These are phyloP conservation scores for Aspergillus intermedius DNA, from an alignment of 2,329 filamentous ascomycete species.

Conservation along the genomic window DNA sequence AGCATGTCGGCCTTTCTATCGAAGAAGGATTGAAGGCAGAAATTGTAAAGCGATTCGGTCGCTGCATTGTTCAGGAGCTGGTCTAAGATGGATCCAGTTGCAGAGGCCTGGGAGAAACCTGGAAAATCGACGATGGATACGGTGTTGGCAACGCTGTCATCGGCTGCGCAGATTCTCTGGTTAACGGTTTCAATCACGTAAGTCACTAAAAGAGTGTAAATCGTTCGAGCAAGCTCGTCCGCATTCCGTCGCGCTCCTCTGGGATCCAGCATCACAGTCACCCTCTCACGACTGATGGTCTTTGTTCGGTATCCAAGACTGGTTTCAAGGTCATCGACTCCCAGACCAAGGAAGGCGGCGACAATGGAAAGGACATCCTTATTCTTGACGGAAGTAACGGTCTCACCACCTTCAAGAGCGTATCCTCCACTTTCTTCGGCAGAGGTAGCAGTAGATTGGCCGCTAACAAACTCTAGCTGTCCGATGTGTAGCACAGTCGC, in stretches of 20 bases:
- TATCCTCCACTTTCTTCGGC: conserved; percentile 93
- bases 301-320: conserved; percentile 95
- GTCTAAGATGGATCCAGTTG: conserved; percentile 79
- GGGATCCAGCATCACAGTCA: conserved; percentile 97
- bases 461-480: conserved; percentile 86
- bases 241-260: conserved; percentile 84
- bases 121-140: conserved; percentile 95
- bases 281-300: conserved; percentile 89
- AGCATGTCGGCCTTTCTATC: conserved; percentile 88
- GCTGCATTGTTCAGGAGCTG: conserved; percentile 94
- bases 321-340: conserved; percentile 71
- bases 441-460: conserved; percentile 67
- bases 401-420: conserved; percentile 87
- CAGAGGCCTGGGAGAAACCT: conserved; percentile 77
- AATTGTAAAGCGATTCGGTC: conserved; percentile 84
- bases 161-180: conserved; percentile 75
- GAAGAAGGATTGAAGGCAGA: conserved; percentile 92
- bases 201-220: conserved; percentile 89
- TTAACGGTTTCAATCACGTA: conserved; percentile 93
- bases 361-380: conserved; percentile 81
- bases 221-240: conserved; percentile 83
- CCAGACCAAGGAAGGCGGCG: conserved; percentile 89
- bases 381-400: conserved; percentile 81
- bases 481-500: conserved; percentile 95
- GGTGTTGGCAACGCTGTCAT: conserved; percentile 87